Percentiles rank a stretch among this genome's conserved stretches.
phyloP scores from a whole-genome alignment of 2,329 filamentous ascomycete species.

The Berkeleyomyces basicola region DNA sequence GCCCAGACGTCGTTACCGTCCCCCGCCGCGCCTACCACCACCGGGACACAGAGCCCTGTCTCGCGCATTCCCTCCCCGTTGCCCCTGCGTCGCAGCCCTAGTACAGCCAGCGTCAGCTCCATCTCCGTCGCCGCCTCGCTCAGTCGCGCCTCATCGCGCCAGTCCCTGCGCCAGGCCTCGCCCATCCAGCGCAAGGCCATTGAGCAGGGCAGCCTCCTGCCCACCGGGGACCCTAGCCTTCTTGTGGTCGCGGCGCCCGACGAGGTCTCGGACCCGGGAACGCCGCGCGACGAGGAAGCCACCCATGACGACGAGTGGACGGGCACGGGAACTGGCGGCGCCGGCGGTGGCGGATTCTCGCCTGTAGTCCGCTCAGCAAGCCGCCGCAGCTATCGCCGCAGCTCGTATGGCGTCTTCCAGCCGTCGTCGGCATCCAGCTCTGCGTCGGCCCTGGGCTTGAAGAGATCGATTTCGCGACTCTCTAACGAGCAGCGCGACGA shows the following conservation, averaged over 20 bases:
- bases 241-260: constrained; percentile 48
- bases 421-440: constrained; percentile 3
- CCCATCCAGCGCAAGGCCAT: constrained; percentile 8
- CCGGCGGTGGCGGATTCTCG: constrained; percentile 9
- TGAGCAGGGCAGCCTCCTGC: constrained; percentile 9
- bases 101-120: constrained; percentile 6
- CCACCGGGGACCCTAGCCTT: constrained; percentile 22
- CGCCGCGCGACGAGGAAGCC: constrained; percentile 23
- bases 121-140: constrained; percentile 1
- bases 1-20: constrained; percentile 26
- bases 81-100: constrained; percentile 7
- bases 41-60: background rate
- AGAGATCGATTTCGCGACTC: constrained; percentile 9
- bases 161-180: constrained; percentile 9
- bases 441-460: background rate
- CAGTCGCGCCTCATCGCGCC: constrained; percentile 8
- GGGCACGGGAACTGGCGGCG: background rate
- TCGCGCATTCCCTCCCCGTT: constrained; percentile 8
- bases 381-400: constrained; percentile 1
- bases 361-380: constrained; percentile 12
- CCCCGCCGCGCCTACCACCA: background rate
- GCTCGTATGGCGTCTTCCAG: background rate
- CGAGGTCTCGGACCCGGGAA: constrained; percentile 39
- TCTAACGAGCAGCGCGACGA: constrained; percentile 6
- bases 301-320: constrained; percentile 20